These are phyloP conservation scores for Heracleum sosnowskyi DNA, from an alignment of 129 eudicot species.

Conservation along the genomic window DNA sequence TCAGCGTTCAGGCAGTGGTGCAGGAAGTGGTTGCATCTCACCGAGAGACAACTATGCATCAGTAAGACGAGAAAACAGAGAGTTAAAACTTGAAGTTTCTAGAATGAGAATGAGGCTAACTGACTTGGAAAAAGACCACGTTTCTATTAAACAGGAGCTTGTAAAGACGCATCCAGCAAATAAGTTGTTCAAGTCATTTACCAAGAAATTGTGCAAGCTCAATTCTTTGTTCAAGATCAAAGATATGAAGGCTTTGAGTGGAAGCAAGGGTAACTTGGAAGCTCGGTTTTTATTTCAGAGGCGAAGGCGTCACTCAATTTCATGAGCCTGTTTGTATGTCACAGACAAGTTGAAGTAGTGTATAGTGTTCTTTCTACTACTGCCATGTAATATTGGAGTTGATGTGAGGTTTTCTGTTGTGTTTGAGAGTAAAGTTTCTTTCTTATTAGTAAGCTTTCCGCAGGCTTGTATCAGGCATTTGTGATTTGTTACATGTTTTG, in stretches of 20 bases:
- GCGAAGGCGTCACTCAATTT: conserved; percentile 72
- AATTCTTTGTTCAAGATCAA: conserved; percentile 51
- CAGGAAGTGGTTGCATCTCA: conserved; percentile 94
- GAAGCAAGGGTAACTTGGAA: conserved; percentile 44
- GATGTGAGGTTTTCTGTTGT: neutral
- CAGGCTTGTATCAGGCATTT: neutral
- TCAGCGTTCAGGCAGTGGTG: conserved; percentile 79
- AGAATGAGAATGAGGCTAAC: conserved; percentile 99
- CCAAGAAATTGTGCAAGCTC: conserved; percentile 61
- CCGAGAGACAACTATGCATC: conserved; percentile 97
- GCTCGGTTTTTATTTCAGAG: conserved; percentile 59
- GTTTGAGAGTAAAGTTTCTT: neutral
- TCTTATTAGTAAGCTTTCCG: neutral
- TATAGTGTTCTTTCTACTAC: conserved; percentile 10
- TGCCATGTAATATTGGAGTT: neutral
- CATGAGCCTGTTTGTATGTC: conserved; percentile 31
- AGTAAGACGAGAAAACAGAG: conserved; percentile 92
- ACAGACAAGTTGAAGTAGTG: conserved; percentile 6
- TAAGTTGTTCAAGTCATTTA: conserved; percentile 71
- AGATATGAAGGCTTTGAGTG: conserved; percentile 33
- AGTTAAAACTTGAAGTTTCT: conserved; percentile 88
- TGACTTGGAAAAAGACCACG: conserved; percentile 91
- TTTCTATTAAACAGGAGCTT: conserved; percentile 91
- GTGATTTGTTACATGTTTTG: conserved; percentile 16
- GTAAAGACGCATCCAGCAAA: conserved; percentile 74